Conservation (phyloP, 139 green algal species). For the Diplosphaera chodatii region DNA sequence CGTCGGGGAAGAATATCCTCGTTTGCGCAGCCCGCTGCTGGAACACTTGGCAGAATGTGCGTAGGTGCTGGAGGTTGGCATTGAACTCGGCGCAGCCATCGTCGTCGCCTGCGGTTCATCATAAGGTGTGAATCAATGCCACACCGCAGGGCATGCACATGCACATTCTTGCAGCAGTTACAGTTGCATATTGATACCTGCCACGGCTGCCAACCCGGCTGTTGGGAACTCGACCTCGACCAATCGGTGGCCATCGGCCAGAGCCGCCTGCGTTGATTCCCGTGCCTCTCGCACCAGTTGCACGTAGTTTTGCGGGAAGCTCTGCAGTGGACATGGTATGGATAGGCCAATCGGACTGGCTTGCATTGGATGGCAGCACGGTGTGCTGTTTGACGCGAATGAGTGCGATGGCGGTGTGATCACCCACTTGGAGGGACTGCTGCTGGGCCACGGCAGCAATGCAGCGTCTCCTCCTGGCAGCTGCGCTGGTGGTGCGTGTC, state of each 20-base stretch:
- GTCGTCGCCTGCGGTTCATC: conserved; percentile 52
- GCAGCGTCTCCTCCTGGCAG: too few species aligned
- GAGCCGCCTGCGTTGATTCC: conserved; percentile 31
- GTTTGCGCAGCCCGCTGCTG: conserved; percentile 33
- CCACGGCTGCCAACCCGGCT: conserved; percentile 25
- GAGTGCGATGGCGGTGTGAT: too few species aligned
- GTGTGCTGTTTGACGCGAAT: too few species aligned
- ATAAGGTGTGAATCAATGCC: too few species aligned
- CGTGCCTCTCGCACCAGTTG: conserved; percentile 48
- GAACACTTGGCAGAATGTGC: conserved; percentile 47
- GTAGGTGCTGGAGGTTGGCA: conserved; percentile 35
- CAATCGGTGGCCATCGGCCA: conserved; percentile 40
- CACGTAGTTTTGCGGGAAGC: conserved; percentile 40
- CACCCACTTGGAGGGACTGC: neutral
- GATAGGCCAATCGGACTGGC: too few species aligned
- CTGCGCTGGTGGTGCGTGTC: too few species aligned
- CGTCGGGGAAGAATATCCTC: conserved; percentile 72
- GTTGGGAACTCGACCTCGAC: conserved; percentile 64
- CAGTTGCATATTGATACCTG: too few species aligned
- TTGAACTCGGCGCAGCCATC: conserved; percentile 69
- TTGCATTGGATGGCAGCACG: too few species aligned
- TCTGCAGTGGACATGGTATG: too few species aligned
- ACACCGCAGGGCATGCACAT: too few species aligned
- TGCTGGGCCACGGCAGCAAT: neutral
- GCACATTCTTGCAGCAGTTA: too few species aligned